phyloP scores from a whole-genome alignment of 345 rosid species.

The Excoecaria agallocha region DNA sequence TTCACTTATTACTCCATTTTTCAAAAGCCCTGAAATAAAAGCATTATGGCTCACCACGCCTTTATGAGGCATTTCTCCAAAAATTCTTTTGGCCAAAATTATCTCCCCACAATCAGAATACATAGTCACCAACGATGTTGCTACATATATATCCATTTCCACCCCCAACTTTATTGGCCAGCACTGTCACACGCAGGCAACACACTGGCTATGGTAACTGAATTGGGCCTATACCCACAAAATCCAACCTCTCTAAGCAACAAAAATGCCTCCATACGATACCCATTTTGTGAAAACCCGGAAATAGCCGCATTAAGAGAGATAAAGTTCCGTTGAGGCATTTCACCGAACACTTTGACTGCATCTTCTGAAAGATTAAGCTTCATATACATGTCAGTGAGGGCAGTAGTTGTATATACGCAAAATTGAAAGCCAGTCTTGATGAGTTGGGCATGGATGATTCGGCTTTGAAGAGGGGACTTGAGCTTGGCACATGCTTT shows the following conservation, averaged over 20 bases:
- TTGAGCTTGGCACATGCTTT: constrained; percentile 56
- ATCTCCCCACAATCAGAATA: constrained; percentile 44
- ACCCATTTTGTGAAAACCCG: constrained; percentile 47
- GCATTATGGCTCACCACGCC: constrained; percentile 61
- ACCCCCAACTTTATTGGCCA: constrained; percentile 43
- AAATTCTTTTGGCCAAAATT: constrained; percentile 44
- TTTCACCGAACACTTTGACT: constrained; percentile 40
- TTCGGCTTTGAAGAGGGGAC: constrained; percentile 42
- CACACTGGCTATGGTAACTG: constrained; percentile 51
- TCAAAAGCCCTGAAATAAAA: constrained; percentile 47
- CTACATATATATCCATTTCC: constrained; percentile 53
- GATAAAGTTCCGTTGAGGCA: constrained; percentile 39
- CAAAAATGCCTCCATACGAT: constrained; percentile 35
- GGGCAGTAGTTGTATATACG: constrained; percentile 45
- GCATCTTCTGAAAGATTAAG: constrained; percentile 30
- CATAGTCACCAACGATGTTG: constrained; percentile 51
- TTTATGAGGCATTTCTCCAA: constrained; percentile 41
- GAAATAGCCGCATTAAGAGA: constrained; percentile 52
- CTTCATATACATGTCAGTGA: constrained; percentile 46
- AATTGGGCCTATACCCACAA: constrained; percentile 44
- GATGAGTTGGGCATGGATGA: constrained; percentile 46
- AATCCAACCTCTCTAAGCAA: constrained; percentile 40
- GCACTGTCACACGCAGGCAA: constrained; percentile 44
- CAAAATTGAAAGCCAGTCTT: constrained; percentile 46
- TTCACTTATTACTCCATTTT: constrained; percentile 37